Evolutionary conservation across 2,329 filamentous ascomycete species (phyloP).

Genomic region (Fusarium haematococcum): DNA sequence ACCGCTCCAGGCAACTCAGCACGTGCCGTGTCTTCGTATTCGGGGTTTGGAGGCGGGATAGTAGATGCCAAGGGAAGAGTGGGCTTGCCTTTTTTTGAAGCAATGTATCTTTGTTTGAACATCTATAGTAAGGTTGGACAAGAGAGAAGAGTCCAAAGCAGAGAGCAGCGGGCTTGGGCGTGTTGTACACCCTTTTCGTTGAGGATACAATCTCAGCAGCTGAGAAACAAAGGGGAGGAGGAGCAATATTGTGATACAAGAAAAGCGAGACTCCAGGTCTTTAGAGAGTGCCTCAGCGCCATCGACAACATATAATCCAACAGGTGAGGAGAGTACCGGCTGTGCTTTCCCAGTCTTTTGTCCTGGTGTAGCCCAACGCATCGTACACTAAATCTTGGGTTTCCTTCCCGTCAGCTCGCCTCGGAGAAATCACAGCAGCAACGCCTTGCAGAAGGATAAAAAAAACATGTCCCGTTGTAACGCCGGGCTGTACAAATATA

Average conservation of each 20-base stretch:
- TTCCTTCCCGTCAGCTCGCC: slow-evolving; percentile 1
- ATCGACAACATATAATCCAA: slow-evolving; percentile 15
- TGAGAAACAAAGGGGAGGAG: slow-evolving; percentile 25
- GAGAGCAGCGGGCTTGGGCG: slow-evolving; percentile 16
- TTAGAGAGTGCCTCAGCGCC: slow-evolving; percentile 12
- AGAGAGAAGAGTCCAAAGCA: not conserved
- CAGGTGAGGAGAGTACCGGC: not conserved
- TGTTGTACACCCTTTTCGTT: not conserved
- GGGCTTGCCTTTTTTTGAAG: not conserved
- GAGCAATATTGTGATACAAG: slow-evolving; percentile 34
- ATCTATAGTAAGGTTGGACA: not conserved
- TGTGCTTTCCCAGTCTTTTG: not conserved
- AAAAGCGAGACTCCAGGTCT: slow-evolving; percentile 8
- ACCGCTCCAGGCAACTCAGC: slow-evolving; percentile 2
- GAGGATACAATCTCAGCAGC: slow-evolving; percentile 17
- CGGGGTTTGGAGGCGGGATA: not conserved
- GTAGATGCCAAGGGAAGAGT: slow-evolving; percentile 4
- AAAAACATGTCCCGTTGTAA: slow-evolving; percentile 12
- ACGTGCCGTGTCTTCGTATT: slow-evolving; percentile 10
- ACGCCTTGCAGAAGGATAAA: slow-evolving; percentile 21
- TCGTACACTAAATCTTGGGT: slow-evolving; percentile 7
- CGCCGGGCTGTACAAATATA: slow-evolving; percentile 23
- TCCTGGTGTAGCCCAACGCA: not conserved
- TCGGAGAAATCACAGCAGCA: slow-evolving; percentile 17
- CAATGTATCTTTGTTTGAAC: not conserved